phyloP scores from a whole-genome alignment of 768 basidiomycete species.

The Coprinopsis marcescibilis region DNA sequence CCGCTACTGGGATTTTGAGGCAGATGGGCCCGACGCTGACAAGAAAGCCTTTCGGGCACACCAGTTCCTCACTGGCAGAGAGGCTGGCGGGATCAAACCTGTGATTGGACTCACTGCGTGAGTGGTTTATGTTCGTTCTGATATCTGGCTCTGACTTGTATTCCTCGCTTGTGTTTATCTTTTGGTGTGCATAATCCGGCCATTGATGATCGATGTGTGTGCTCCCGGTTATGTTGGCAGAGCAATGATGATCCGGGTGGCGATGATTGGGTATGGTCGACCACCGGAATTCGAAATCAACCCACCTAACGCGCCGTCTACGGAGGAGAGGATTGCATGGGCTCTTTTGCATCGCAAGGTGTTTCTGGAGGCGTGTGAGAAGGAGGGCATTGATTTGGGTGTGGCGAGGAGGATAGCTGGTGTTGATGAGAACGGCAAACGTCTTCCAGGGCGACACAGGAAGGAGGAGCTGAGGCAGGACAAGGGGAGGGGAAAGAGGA shows the following conservation, averaged over 20 bases:
- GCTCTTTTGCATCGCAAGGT: constrained; percentile 31
- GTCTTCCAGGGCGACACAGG: constrained; percentile 12
- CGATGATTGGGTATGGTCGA: constrained; percentile 39
- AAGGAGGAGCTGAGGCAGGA: not conserved
- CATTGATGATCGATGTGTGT: too few species aligned
- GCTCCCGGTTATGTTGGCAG: too few species aligned
- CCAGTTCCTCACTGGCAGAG: constrained; percentile 80
- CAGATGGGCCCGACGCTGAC: constrained; percentile 30
- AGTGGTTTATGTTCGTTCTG: constrained; percentile 21
- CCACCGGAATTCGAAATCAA: constrained; percentile 39
- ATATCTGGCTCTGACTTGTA: not conserved
- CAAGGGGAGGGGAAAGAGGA: constrained; percentile 7
- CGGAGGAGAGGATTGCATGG: constrained; percentile 39
- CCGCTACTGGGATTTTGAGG: constrained; percentile 49
- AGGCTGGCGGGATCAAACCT: constrained; percentile 82
- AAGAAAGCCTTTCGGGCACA: constrained; percentile 53
- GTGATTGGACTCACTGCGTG: constrained; percentile 86
- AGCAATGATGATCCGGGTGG: constrained; percentile 39
- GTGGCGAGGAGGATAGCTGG: constrained; percentile 23
- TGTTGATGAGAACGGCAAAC: constrained; percentile 13
- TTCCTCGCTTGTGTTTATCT: not conserved
- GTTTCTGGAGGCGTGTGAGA: constrained; percentile 33
- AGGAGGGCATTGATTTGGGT: constrained; percentile 33
- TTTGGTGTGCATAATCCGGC: too few species aligned
- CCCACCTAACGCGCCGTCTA: constrained; percentile 28